Evolutionary conservation across 352 stramenopile genomes (phyloP).

Genomic region (Globisporangium sylvaticum): DNA sequence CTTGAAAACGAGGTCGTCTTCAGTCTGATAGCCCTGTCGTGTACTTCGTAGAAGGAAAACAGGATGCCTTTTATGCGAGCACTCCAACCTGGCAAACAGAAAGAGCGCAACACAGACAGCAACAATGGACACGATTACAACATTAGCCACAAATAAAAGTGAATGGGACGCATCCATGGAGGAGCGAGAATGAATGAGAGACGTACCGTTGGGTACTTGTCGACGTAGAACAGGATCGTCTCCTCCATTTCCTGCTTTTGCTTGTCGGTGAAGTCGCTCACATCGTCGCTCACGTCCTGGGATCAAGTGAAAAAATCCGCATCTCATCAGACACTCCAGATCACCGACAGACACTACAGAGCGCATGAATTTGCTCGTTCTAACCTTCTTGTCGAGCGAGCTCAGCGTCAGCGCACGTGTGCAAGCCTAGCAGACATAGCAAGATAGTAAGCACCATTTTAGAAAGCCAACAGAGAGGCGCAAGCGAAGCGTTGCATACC

Average conservation of each 20-base stretch:
- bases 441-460: not conserved
- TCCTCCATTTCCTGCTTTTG: conserved; percentile 56
- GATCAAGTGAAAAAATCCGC: not conserved
- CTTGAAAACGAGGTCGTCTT: not conserved
- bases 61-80: conserved; percentile 21
- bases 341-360: no score
- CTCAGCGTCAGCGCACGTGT: conserved; percentile 66
- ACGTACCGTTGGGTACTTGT: conserved; percentile 82
- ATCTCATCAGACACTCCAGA: not conserved
- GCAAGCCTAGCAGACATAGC: conserved; percentile 38
- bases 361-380: not conserved
- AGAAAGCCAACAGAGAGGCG: not conserved
- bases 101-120: not conserved
- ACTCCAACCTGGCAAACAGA: conserved; percentile 36
- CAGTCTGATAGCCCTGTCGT: not conserved
- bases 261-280: conserved; percentile 62
- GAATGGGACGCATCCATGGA: not conserved
- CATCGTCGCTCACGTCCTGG: conserved; percentile 72
- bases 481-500: conserved; percentile 20
- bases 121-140: not conserved
- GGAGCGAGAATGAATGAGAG: no score
- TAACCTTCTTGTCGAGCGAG: conserved; percentile 66
- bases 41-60: not conserved
- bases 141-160: not conserved
- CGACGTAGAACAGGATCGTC: conserved; percentile 76